Base-by-base conservation (phyloP, 106 monocot genomes). In the Phalaenopsis aphrodite region DNA sequence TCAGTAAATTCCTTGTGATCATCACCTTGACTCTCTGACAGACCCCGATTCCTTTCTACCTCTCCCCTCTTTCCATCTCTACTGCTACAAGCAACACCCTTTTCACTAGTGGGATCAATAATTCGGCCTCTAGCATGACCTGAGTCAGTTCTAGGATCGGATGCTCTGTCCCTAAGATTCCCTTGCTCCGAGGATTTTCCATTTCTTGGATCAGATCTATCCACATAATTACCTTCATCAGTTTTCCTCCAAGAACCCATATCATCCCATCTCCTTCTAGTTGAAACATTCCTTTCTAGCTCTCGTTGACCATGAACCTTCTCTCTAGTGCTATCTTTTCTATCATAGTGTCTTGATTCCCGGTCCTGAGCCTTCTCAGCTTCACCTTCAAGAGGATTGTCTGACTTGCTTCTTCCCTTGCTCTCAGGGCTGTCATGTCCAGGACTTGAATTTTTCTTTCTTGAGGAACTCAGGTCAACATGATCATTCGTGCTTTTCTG, bases 181-280 rank as follows among this genome's bases (percentile, higher is more conserved):
- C 77, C 81, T 56, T 83, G 82, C 81, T 88, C 48, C 15, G 38
- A 76, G 78, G 79, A 77, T 85, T 83, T 55, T 81, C 79, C 81
- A 45, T 37, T 80, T 78, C 84, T 88, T 30, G 82, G 68, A 79
- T 86, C 91, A 77, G 80, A 78, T 67, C 67, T 85, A 8, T 93
- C 88, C n/a, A 41, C 39, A 74, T 81, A 24, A 21, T 68, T 74
- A 76, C 49, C 69, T 23, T 90, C 86, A 55, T 86, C 86, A 49
- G 42, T 49, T 72, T 88, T 89, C 76, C 66, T 87, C 47, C 66
- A 67, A 2, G 48, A 57, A 9, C 87, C 90, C 80, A 46, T 77
- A 19, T 89, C 87, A 83, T 92, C 88, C 89, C 84, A 85, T 78
- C 86, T 84, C 77, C 87, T 83, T 17, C 83, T 82, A 8, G 85